These are phyloP conservation scores for Pseudogymnoascus sp. DNA, from an alignment of 2,329 filamentous ascomycete species.

Conservation along the genomic window DNA sequence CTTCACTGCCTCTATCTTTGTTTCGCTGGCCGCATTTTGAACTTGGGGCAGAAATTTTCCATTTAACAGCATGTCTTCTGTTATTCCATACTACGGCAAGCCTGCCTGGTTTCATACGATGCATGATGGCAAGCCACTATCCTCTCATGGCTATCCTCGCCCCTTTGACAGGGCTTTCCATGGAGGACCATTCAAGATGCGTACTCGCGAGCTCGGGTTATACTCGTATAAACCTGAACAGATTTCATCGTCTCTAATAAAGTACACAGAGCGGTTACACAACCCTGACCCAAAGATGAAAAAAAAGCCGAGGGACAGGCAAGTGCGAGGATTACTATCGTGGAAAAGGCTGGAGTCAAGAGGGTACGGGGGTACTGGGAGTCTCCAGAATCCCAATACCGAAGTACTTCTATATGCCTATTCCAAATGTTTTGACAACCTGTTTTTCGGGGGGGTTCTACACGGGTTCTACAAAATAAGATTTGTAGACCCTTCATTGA, in stretches of 20 bases:
- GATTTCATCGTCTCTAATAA: neutral
- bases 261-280: neutral
- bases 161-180: neutral
- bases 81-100: neutral
- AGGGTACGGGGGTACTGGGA: no score
- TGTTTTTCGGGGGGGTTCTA: neutral
- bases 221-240: neutral
- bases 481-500: neutral
- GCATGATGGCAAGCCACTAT: neutral
- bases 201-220: neutral
- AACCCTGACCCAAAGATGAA: neutral
- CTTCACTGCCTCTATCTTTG: no score
- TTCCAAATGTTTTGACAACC: neutral
- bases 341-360: neutral
- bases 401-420: neutral
- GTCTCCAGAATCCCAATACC: no score
- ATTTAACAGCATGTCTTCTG: neutral
- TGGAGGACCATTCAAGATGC: neutral
- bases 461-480: neutral
- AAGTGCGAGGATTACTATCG: neutral
- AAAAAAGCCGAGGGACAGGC: no score
- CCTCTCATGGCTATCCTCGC: neutral
- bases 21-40: neutral
- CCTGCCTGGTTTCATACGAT: neutral
- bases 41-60: neutral